Conservation (phyloP, 1,284 basidiomycete species). For the Volvariella surrecta region DNA sequence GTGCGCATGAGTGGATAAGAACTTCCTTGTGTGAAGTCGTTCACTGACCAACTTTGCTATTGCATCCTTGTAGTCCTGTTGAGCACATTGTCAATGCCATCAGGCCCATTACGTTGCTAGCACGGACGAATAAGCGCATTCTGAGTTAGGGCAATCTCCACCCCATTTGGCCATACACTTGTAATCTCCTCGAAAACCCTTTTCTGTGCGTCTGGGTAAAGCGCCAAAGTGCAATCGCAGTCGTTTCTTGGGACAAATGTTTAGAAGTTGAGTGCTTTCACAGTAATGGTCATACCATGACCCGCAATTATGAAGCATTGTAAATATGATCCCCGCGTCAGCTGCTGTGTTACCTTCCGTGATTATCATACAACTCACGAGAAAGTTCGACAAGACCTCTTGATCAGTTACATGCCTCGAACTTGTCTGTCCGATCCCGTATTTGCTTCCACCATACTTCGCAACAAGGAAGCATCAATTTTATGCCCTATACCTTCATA, state of each 20-base stretch:
- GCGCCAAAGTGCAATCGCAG: not conserved
- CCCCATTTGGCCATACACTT: not conserved
- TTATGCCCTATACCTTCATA: not conserved
- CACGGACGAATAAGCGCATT: too few species aligned
- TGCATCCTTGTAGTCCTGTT: too few species aligned
- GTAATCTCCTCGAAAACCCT: not conserved
- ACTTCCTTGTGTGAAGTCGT: too few species aligned
- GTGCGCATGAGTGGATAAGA: too few species aligned
- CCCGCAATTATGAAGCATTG: not conserved
- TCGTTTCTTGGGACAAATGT: not conserved
- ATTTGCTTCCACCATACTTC: not conserved
- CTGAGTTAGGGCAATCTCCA: too few species aligned
- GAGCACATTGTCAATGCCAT: too few species aligned
- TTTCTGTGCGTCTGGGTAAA: not conserved
- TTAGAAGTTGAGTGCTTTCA: not conserved
- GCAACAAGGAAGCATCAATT: not conserved
- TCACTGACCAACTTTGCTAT: too few species aligned
- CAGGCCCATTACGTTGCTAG: too few species aligned
- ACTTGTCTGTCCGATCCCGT: not conserved
- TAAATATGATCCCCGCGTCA: too few species aligned
- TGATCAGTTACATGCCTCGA: not conserved
- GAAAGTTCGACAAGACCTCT: not conserved
- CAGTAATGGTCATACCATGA: not conserved
- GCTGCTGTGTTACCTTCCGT: too few species aligned
- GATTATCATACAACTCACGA: not conserved